Base-by-base conservation (phyloP, 2,329 filamentous ascomycete species). In the Graphilbum sp. region DNA sequence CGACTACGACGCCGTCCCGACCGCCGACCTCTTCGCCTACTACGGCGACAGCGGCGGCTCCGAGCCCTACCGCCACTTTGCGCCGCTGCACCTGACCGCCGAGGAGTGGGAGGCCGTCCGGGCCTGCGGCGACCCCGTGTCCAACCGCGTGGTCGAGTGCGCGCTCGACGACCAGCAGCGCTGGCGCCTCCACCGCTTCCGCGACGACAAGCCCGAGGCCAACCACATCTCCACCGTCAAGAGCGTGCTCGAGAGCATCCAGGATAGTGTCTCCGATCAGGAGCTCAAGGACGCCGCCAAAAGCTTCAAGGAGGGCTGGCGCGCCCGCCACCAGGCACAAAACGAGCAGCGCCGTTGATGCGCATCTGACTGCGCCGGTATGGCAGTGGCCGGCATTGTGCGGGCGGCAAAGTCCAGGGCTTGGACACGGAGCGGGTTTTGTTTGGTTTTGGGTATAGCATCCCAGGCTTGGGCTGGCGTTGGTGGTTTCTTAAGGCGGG, bases 111-210 rank as follows among this genome's bases (percentile, higher is more conserved):
- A 88, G 48, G 64, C 63, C 1, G 62, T 96, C 46, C 95, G 94
- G 58, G 56, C 60, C 2, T 60, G 87, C 37, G 62, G 69, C 25
- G 72, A 87, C 47, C 80, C 83, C 15, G 64, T 96, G n/a, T 74
- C 93, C 52, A 80, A 88, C 45, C 70, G 82, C 37, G 81, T 98
- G 43, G 79, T 96, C 39, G 90, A 98, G 60, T 95, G 86, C 54
- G 85, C 75, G 52, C 75, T 85, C 58, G 85, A 94, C 51, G 64
- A 73, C 2, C 57, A 76, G 41, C 72, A 72, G 16, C 65, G 77
- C 18, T 98, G 90, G 90, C 75, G 86, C 41, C 83, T 84, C 55
- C 79, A 90, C 48, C 76, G 87, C 23, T 88, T 95, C 57, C 72
- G 90, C 37, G 87, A 96, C 51, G 90, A 98, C 58, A 98, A 98